These are phyloP conservation scores for Sonneratia alba DNA, from an alignment of 345 rosid genomes.

Conservation along the genomic window DNA sequence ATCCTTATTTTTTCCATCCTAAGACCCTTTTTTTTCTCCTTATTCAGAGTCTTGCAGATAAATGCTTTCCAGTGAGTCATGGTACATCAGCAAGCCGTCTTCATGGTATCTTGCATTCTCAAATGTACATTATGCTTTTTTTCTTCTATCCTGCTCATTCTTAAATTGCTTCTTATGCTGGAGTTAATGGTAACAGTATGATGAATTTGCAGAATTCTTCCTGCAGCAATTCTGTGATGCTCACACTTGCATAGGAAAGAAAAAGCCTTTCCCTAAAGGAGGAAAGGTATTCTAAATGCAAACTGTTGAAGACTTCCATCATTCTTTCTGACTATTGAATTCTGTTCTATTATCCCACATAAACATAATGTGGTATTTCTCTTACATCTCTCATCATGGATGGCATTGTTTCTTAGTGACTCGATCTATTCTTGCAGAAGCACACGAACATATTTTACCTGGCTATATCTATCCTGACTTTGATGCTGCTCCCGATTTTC, in stretches of 20 bases:
- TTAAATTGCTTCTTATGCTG: neutral
- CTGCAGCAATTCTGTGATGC: constrained; percentile 92
- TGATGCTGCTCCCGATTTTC: constrained; percentile 87
- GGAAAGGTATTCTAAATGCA: constrained; percentile 45
- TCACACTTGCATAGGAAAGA: constrained; percentile 60
- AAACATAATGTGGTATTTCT: neutral
- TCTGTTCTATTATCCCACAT: neutral
- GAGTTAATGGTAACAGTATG: constrained; percentile 12
- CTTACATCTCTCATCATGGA: neutral
- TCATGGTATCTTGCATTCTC: constrained; percentile 50
- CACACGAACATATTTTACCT: constrained; percentile 54
- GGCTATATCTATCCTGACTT: constrained; percentile 60
- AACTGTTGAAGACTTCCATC: neutral
- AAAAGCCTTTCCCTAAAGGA: constrained; percentile 63
- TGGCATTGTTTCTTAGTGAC: constrained; percentile 1
- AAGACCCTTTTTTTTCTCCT: neutral
- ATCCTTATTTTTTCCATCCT: neutral
- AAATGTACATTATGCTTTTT: too few species aligned
- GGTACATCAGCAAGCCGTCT: constrained; percentile 74
- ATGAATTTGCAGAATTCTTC: constrained; percentile 49
- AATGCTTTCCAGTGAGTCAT: constrained; percentile 71
- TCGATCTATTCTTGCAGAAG: constrained; percentile 44
- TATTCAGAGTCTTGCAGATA: constrained; percentile 74
- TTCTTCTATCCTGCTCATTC: neutral
- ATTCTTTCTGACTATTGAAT: neutral